These are phyloP conservation scores for Boletus semigastroideus DNA, from an alignment of 1,284 basidiomycete genomes.

Conservation along the genomic window DNA sequence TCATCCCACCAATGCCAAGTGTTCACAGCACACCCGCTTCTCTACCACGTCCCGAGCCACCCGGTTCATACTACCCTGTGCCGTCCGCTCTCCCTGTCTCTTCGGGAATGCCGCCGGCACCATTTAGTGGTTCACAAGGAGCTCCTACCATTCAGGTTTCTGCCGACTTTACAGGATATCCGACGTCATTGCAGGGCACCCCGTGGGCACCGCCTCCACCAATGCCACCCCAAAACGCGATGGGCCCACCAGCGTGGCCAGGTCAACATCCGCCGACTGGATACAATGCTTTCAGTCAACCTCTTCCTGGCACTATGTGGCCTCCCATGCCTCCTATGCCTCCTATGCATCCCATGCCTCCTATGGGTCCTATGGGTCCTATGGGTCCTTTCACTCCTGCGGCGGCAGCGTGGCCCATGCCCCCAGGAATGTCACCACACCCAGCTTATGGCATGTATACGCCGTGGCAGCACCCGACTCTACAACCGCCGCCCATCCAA, in stretches of 20 bases:
- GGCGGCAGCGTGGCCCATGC: conserved; percentile 29
- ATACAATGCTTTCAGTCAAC: conserved; percentile 30
- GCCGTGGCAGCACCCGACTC: conserved; percentile 29
- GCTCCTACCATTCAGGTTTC: conserved; percentile 18
- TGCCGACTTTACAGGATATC: conserved; percentile 34
- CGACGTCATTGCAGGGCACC: conserved; percentile 25
- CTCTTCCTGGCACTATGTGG: conserved; percentile 29
- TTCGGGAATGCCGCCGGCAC: conserved; percentile 10
- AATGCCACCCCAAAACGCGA: conserved; percentile 23
- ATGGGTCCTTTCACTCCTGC: conserved; percentile 29
- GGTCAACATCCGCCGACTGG: conserved; percentile 23
- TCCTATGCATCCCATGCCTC: background rate
- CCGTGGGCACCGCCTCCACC: conserved; percentile 26
- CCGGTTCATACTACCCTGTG: conserved; percentile 34
- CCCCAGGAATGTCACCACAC: conserved; percentile 24
- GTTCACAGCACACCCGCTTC: conserved; percentile 25
- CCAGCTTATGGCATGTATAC: conserved; percentile 23
- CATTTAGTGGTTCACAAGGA: conserved; percentile 11
- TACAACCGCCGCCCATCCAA: conserved; percentile 23
- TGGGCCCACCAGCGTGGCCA: conserved; percentile 17
- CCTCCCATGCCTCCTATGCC: conserved; percentile 16
- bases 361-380: conserved; percentile 8
- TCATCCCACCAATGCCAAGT: conserved; percentile 32
- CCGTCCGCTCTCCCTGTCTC: conserved; percentile 28
- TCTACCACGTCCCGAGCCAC: conserved; percentile 25